These are phyloP conservation scores for Scenedesmus sp. DNA, from an alignment of 163 green algal genomes.

Conservation along the genomic window DNA sequence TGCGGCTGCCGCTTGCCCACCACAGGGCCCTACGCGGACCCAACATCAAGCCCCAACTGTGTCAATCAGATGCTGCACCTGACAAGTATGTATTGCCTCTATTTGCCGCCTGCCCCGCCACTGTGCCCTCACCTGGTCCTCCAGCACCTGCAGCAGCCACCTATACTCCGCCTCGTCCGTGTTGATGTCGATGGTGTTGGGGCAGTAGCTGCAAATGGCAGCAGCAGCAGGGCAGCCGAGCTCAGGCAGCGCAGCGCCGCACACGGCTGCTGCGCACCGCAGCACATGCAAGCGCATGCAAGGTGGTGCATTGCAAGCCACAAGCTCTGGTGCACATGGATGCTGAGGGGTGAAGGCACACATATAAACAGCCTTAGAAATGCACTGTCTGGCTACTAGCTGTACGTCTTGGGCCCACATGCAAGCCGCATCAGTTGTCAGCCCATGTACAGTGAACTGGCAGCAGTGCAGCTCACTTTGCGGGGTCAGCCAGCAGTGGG, in stretches of 20 bases:
- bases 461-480: background rate
- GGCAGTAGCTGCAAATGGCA: conserved; percentile 79
- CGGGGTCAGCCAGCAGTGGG: conserved; percentile 70
- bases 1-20: no score
- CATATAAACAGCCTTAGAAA: no score
- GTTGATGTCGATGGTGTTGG: conserved; percentile 93
- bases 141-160: conserved; percentile 81
- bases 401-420: background rate
- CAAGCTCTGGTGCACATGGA: background rate
- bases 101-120: no score
- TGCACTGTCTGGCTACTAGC: background rate
- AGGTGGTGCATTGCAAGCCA: background rate
- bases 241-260: background rate
- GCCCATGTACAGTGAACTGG: background rate
- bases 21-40: no score
- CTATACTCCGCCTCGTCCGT: conserved; percentile 86
- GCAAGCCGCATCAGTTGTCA: background rate
- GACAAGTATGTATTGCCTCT: no score
- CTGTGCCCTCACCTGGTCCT: conserved; percentile 67
- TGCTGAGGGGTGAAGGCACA: background rate
- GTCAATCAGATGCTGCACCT: no score
- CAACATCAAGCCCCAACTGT: no score
- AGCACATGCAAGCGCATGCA: no score
- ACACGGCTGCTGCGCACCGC: background rate
- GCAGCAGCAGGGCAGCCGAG: background rate